Base-by-base conservation (phyloP, 2,329 filamentous ascomycete species). In the Colletotrichum lentis region DNA sequence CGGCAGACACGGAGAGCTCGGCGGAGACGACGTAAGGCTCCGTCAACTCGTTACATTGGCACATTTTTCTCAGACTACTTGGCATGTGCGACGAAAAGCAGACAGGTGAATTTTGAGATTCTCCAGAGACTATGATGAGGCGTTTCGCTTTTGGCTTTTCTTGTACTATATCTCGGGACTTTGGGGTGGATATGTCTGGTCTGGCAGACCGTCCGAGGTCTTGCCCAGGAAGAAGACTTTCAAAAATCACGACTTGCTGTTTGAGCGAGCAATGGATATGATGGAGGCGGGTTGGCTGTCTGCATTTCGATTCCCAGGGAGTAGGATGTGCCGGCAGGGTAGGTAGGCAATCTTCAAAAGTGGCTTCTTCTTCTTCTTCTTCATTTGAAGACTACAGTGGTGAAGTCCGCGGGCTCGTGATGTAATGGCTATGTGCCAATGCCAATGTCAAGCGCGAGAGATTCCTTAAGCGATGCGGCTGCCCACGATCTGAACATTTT, bases 121-220 rank as follows among this genome's bases (percentile, higher is more conserved):
- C 67, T 41, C 67, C 52, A 49, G 53, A 18, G n/a, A 57, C 22
- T 53, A 57, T 61, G 56, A 65, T 37, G 62, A 52, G 58, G 67
- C 64, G 64, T 69, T 69, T 67, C 59, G 57, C n/a, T 54, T 22
- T 68, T 66, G 37, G 64, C 39, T 59, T 52, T 67, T 60, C 44
- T 62, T 69, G 67, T 69, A 68, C 64, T 67, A 69, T 63, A 68
- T 67, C 57, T 67, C 64, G 64, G 52, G 41, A 49, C 41, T 43
- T 46, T 31, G 56, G 57, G 44, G 58, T 69, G 67, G 63, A 69
- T 69, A 68, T 62, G 46, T 58, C 50, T 39, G 20, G 54, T 62
- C 50, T 39, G 20, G 39, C 24, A 10, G 39, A 20, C 55, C 43
- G 52, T 62, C 31, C 62, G 11, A 53, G 22, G n/a, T 61, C 46